Percentiles rank a stretch among this genome's conserved stretches.
Evolutionary conservation across 164 flowering plant species (phyloP).

Genomic region (Cinnamomum chago): DNA sequence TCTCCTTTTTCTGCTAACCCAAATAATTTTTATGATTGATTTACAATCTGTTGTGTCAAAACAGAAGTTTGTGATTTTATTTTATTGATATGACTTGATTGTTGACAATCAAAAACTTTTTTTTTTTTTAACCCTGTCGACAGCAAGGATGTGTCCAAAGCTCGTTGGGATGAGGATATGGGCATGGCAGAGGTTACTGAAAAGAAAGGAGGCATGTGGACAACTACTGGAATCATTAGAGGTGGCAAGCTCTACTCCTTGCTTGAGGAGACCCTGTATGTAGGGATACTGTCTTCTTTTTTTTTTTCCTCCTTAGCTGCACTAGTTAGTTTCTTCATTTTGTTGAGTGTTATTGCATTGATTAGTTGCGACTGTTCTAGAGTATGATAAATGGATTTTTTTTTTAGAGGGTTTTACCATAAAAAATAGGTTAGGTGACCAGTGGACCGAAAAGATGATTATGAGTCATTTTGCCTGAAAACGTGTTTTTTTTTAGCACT

Average conservation of each 20-base stretch:
- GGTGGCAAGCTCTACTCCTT: slow-evolving; percentile 51
- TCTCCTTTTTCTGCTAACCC: too few relatives aligned
- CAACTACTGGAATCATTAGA: slow-evolving; percentile 67
- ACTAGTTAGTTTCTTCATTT: background rate
- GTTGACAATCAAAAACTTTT: background rate
- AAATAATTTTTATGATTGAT: too few relatives aligned
- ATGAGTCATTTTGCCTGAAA: too few relatives aligned
- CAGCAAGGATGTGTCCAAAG: slow-evolving; percentile 59
- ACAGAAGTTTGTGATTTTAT: background rate
- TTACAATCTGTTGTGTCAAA: background rate
- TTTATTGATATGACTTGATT: background rate
- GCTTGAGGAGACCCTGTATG: slow-evolving; percentile 75
- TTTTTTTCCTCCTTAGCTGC: background rate
- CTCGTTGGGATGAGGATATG: slow-evolving; percentile 56
- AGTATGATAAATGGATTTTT: too few relatives aligned
- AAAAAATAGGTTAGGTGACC: too few relatives aligned
- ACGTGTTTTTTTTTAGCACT: too few relatives aligned
- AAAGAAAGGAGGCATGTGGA: slow-evolving; percentile 64
- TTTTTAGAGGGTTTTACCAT: too few relatives aligned
- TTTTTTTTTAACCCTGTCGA: background rate
- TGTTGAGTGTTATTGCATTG: too few relatives aligned
- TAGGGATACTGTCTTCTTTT: slow-evolving; percentile 1
- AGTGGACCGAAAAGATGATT: too few relatives aligned
- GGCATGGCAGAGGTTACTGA: slow-evolving; percentile 70
- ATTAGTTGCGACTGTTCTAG: too few relatives aligned